Base-by-base conservation (phyloP, 2,329 filamentous ascomycete genomes). In the Septoria linicola region DNA sequence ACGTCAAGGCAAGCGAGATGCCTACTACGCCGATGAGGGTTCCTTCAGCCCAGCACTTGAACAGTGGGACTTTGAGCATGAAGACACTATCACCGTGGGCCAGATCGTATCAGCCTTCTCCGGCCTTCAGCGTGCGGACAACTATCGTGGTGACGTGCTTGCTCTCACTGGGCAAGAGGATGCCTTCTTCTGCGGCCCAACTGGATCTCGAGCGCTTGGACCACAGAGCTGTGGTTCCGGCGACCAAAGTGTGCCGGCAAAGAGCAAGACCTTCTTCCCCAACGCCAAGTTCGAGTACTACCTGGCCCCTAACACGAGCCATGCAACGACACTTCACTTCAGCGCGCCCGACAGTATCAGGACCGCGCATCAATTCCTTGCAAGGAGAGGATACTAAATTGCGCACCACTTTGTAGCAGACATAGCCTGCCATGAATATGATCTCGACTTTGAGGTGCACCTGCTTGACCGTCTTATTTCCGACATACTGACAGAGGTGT, bases 171-270 rank as follows among this genome's bases (percentile, higher is more conserved):
- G 56, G 4, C 47, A 56, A 19, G 48, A 59, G 14, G 56, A 57
- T 39, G 56, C 56, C 6, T 57, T 59, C 50, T 56, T 59, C 44
- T 59, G 56, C 45, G 55, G 55, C 11, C 53, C 55, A 2, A 58
- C 55, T 11, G 55, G 55, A 1, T 51, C 45, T n/a, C 25, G 49
- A 30, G 53, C 49, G 34, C 42, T 58, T 6, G 55, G 53, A 13
- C 46, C 53, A 11, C 55, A 58, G 47, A 47, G 34, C 30, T 58
- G 55, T 46, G 53, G 55, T 4, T 39, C 14, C 7, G 55, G 55
- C n/a, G 42, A 43, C 14, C 27, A 40, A 11, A 55, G 53, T 17
- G 45, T 58, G 14, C 50, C 53, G 8, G 53, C 53, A 34, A 55
- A 49, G 49, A 58, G 49, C 40, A 51, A 34, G 35, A 16, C 41